These are phyloP conservation scores for Ascocoryne sarcoides DNA, from an alignment of 2,329 filamentous ascomycete genomes.

Conservation along the genomic window DNA sequence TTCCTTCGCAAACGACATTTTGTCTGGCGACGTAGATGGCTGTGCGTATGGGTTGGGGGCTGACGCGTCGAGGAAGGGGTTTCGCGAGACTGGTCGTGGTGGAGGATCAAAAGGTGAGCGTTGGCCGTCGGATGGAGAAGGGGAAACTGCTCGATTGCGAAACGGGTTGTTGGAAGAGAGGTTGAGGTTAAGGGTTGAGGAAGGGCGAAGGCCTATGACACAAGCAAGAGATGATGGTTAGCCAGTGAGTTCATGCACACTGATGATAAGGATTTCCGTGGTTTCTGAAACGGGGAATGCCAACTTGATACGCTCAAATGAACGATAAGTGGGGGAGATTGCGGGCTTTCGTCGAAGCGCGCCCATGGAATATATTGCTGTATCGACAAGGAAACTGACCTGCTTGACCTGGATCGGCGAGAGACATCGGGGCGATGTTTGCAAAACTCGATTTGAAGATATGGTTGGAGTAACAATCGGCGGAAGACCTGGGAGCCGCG, in stretches of 20 bases:
- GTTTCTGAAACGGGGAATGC: slow-evolving; percentile 24
- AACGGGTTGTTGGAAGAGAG: slow-evolving; percentile 71
- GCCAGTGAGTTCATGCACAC: slow-evolving; percentile 23
- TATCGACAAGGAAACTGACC: slow-evolving; percentile 18
- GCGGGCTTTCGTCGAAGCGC: slow-evolving; percentile 16
- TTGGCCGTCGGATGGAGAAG: slow-evolving; percentile 33
- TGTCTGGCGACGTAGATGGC: slow-evolving; percentile 31
- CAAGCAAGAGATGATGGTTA: slow-evolving; percentile 10
- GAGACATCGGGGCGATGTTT: slow-evolving; percentile 23
- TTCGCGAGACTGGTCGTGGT: slow-evolving; percentile 56
- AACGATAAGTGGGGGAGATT: slow-evolving; percentile 22
- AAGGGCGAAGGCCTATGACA: slow-evolving; percentile 31
- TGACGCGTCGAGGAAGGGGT: slow-evolving; percentile 61
- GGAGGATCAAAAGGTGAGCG: slow-evolving; percentile 50
- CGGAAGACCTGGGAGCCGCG: background rate
- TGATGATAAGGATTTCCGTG: slow-evolving; percentile 13
- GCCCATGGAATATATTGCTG: slow-evolving; percentile 17
- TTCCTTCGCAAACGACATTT: slow-evolving; percentile 42
- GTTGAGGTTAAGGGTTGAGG: slow-evolving; percentile 51
- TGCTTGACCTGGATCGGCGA: slow-evolving; percentile 24
- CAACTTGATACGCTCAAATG: slow-evolving; percentile 25
- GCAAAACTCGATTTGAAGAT: slow-evolving; percentile 7
- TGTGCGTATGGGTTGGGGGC: slow-evolving; percentile 3
- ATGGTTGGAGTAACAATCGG: background rate
- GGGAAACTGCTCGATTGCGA: slow-evolving; percentile 63